Conservation (phyloP, 2,329 filamentous ascomycete species). For the Mycosphaerella arachidis region DNA sequence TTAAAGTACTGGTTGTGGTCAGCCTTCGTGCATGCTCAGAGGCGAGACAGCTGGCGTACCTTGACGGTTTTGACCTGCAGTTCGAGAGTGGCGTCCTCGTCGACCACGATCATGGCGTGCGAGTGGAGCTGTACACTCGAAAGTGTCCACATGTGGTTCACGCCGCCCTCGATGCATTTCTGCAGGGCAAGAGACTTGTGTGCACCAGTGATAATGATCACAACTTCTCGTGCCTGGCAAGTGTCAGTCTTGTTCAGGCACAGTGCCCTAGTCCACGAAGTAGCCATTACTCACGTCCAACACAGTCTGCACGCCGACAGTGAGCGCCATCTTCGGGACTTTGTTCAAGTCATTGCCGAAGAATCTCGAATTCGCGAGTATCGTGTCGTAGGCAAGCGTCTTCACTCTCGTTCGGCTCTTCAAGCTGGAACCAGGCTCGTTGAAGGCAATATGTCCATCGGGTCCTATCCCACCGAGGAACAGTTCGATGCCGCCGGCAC, state of each 20-base stretch:
- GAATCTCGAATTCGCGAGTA: constrained; percentile 79
- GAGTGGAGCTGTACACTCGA: constrained; percentile 76
- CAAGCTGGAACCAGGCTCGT: constrained; percentile 78
- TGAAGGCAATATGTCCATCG: constrained; percentile 86
- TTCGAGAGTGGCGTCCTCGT: constrained; percentile 62
- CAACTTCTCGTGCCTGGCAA: constrained; percentile 63
- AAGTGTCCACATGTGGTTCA: constrained; percentile 90
- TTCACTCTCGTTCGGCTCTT: constrained; percentile 76
- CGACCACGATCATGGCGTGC: constrained; percentile 76
- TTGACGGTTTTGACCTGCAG: constrained; percentile 43
- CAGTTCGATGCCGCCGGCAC: constrained; percentile 73
- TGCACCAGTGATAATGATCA: constrained; percentile 75
- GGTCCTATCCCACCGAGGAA: constrained; percentile 82
- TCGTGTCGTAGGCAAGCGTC: constrained; percentile 81
- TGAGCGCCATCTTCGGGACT: constrained; percentile 78
- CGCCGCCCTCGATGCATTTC: constrained; percentile 72
- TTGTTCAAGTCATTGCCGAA: constrained; percentile 69
- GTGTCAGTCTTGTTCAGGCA: neutral
- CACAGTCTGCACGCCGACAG: constrained; percentile 78
- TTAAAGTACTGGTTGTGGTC: constrained; percentile 43
- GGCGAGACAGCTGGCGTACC: constrained; percentile 19
- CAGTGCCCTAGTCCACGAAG: neutral
- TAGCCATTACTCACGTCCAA: constrained; percentile 53
- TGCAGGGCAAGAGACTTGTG: constrained; percentile 77
- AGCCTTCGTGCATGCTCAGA: neutral